phyloP scores from a whole-genome alignment of 192 early-diverging fungal species.

The Coemansia sp. region DNA sequence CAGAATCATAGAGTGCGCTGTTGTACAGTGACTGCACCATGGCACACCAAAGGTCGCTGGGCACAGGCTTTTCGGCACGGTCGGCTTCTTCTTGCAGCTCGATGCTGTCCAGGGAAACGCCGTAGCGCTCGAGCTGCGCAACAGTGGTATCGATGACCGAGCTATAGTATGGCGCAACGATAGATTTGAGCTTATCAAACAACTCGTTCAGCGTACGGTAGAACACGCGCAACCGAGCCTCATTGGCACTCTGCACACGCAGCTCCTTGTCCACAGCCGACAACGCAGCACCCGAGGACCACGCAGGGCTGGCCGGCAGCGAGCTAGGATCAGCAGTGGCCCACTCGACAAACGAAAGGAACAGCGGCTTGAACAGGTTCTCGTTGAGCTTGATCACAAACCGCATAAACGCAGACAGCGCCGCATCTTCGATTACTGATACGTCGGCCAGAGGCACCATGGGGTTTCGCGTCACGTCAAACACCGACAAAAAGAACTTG shows the following conservation, averaged over 20 bases:
- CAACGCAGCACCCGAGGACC: slow-evolving; percentile 41
- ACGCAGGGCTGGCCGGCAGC: slow-evolving; percentile 9
- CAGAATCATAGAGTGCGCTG: slow-evolving; percentile 65
- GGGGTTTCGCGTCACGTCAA: slow-evolving; percentile 57
- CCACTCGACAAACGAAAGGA: slow-evolving; percentile 73
- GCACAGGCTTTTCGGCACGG: slow-evolving; percentile 37
- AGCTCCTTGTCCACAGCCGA: slow-evolving; percentile 50
- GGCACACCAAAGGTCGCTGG: slow-evolving; percentile 70
- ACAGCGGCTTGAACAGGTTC: slow-evolving; percentile 90
- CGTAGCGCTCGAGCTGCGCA: slow-evolving; percentile 58
- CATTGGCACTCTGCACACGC: slow-evolving; percentile 23
- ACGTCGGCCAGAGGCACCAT: slow-evolving; percentile 42
- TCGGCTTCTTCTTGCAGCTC: slow-evolving; percentile 49
- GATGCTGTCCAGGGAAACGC: slow-evolving; percentile 20
- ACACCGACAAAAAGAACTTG: slow-evolving; percentile 78
- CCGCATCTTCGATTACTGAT: slow-evolving; percentile 63
- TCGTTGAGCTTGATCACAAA: slow-evolving; percentile 92
- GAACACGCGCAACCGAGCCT: slow-evolving; percentile 41
- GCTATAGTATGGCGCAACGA: slow-evolving; percentile 78
- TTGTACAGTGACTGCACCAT: slow-evolving; percentile 69
- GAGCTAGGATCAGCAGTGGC: slow-evolving; percentile 17
- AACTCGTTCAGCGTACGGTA: slow-evolving; percentile 42
- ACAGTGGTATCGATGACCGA: slow-evolving; percentile 73
- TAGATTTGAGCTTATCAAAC: slow-evolving; percentile 55
- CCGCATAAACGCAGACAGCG: slow-evolving; percentile 76